Evolutionary conservation across 208 protist species (phyloP).

Genomic region (Trichomonas vaginalis): DNA sequence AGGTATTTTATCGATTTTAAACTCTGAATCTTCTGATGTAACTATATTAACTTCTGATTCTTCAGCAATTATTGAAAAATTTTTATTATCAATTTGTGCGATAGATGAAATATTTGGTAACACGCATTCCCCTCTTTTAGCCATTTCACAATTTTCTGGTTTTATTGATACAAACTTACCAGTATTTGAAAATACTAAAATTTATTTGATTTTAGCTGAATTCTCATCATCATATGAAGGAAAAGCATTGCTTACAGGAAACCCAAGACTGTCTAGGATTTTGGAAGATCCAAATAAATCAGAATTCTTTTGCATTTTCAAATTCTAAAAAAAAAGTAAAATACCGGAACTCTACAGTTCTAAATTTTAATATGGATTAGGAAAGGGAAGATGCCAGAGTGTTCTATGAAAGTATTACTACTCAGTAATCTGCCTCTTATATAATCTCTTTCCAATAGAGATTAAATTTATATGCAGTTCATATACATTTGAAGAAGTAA

Average conservation of each 20-base stretch:
- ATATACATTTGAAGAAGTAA: too few relatives aligned
- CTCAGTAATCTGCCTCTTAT: too few relatives aligned
- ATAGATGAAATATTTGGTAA: background rate
- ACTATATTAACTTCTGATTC: background rate
- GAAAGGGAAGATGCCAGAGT: too few relatives aligned
- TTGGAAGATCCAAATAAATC: background rate
- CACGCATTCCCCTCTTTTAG: background rate
- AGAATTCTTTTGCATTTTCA: background rate
- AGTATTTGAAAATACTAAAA: background rate
- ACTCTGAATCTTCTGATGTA: background rate
- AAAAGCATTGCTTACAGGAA: background rate
- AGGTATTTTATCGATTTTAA: background rate
- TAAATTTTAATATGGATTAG: too few relatives aligned
- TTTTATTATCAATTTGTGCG: background rate
- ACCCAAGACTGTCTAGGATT: background rate
- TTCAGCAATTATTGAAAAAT: background rate
- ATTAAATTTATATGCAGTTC: too few relatives aligned
- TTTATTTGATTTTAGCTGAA: background rate
- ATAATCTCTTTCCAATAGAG: too few relatives aligned
- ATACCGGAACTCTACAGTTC: too few relatives aligned
- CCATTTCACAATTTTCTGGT: background rate
- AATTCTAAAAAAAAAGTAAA: too few relatives aligned
- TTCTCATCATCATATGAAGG: background rate
- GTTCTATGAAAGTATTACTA: too few relatives aligned
- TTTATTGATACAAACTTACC: background rate